These are phyloP conservation scores for Lignosus rhinocerotis DNA, from an alignment of 1,284 basidiomycete species.

Conservation along the genomic window DNA sequence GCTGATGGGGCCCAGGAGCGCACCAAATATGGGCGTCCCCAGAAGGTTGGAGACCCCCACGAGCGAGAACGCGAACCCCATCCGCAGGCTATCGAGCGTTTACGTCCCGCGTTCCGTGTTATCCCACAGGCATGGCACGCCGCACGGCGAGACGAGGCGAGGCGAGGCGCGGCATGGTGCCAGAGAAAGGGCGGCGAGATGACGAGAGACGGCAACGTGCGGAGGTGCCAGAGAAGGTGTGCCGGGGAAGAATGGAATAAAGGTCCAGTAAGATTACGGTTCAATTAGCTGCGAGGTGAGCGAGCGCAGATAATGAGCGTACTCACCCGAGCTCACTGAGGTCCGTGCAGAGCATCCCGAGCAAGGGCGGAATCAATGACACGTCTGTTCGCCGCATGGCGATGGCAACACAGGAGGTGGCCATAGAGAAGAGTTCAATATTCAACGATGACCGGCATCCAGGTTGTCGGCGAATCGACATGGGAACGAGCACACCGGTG, in stretches of 20 bases:
- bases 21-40: constrained; percentile 49
- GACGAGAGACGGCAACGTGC: background rate
- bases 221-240: background rate
- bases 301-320: constrained; percentile 10
- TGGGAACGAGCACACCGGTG: background rate
- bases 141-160: too few species aligned
- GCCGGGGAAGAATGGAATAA: background rate
- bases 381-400: constrained; percentile 37
- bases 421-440: background rate
- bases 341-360: constrained; percentile 44
- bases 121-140: background rate
- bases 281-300: background rate
- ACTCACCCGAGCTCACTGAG: constrained; percentile 47
- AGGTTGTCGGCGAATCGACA: background rate
- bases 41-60: constrained; percentile 48
- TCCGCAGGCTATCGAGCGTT: constrained; percentile 39
- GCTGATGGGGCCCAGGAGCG: constrained; percentile 30
- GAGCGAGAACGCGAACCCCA: constrained; percentile 53
- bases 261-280: background rate
- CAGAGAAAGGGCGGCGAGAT: background rate
- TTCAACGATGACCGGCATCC: background rate
- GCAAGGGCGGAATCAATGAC: constrained; percentile 49
- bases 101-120: background rate
- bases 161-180: background rate
- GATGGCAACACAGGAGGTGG: background rate